phyloP scores from a whole-genome alignment of 139 green algal genomes.

The Dunaliella sp. region DNA sequence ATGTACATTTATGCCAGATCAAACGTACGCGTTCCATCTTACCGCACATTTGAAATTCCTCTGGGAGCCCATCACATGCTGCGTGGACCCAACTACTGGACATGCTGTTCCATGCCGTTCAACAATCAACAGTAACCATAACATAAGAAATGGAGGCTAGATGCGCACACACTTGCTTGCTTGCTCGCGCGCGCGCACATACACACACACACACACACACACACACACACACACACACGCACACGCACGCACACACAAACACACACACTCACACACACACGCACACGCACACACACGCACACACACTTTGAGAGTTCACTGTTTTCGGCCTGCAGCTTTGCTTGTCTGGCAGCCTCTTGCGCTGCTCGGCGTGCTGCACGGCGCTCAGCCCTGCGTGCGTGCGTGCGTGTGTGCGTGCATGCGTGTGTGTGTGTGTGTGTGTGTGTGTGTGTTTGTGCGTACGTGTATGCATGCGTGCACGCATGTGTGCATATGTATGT shows the following conservation, averaged over 20 bases:
- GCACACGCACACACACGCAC: neutral
- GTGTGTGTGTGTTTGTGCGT: no score
- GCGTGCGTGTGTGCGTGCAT: neutral
- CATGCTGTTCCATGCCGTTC: no score
- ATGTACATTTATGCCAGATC: no score
- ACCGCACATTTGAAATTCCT: no score
- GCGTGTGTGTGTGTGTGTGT: neutral
- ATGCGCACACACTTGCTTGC: no score
- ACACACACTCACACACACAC: neutral
- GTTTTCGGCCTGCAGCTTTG: neutral
- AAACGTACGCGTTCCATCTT: no score
- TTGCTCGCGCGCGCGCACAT: neutral
- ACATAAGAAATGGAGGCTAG: no score
- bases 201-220: neutral
- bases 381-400: neutral
- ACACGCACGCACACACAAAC: neutral
- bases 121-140: no score
- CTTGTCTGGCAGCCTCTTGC: neutral
- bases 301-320: neutral
- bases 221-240: neutral
- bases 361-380: neutral
- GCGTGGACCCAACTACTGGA: no score
- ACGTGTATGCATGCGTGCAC: no score
- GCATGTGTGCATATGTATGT: neutral
- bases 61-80: no score